Evolutionary conservation across 257 asterid species (phyloP), one percentile per base, ranked within the genome.

Genomic region (Ilex asprella): DNA sequence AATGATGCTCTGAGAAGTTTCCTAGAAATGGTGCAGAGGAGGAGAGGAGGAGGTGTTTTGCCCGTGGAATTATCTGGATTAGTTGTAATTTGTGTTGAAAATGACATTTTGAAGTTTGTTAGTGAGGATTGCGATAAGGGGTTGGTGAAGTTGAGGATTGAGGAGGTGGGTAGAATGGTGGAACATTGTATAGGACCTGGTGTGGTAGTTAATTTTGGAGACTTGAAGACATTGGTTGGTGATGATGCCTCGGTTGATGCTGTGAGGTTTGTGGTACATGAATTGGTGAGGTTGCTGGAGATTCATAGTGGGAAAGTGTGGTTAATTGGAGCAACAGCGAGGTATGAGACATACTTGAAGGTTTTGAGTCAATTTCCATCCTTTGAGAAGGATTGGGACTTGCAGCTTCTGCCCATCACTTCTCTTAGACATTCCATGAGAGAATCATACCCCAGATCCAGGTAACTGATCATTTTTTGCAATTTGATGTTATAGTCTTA

Each of bases 391-490:
- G 95, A 89, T 60, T 79, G 86, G 95, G 84, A 86, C 55, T 62
- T 86, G 73, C 91, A 85, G 67, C 72, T 86, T 74, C 68, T 91
- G 75, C 95, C 95, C 12, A 73, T 86, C 32, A 88, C 89, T 63
- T 73, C 88, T 3, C 46, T 73, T 35, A 76, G 71, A 56, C 71
- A 76, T 50, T 66, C 91, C 16, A 50, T 65, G 62, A 94, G 81
- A 54, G 94, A 90, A 29, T 72, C 90, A 30, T 78, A 73, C 65
- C 91, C 92, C 31, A 86, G 83, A 80, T 88, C 98, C 84, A 88
- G 94, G 98, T 91, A 56, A 62, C 46, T 70, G 50, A 14, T 39
- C 21, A 60, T 59, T 59, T 14, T 54, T 2, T 21, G 27, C 54
- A 39, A 5, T 46, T 50, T 35, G 41, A 8, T 35, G 41, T 35